Base-by-base conservation (phyloP, 305 asterid species). In the Caryopteris hybrid region DNA sequence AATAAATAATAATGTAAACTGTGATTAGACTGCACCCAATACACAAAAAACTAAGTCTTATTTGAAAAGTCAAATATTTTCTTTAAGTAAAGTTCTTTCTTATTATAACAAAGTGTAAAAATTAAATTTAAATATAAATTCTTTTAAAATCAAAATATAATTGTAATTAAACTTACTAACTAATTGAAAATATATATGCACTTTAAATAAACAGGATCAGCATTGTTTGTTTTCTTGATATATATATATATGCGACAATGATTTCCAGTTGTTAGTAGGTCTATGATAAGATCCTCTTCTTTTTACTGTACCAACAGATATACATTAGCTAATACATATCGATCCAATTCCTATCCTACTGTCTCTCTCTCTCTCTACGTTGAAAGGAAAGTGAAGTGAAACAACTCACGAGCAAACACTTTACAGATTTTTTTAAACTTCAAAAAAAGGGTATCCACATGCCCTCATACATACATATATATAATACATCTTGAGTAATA, bases 361-460 rank as follows among this genome's bases (percentile, higher is more conserved):
- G 43, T 46, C 72, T 65, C 52, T 57, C 58, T 38, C 69, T 39
- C 61, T 59, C 77, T 38, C 36, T 8, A 2, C n/a, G 18, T 36
- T 51, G 27, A 46, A 51, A 38, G 50, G 22, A 43, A 60, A 47
- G 43, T 61, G 53, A 36, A 58, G 55, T 57, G 46, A 53, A 74
- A 75, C 74, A 66, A 82, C 77, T 85, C 61, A 55, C 61, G 61
- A 29, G 61, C 42, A 7, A 29, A 55, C 42, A 55, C 61, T 14
- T 78, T 76, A 70, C 70, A 82, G 74, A 76, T 72, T 78, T 82
- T 71, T 83, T 76, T 12, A 60, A 72, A 79, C 70, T 83, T 82
- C 79, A 78, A 83, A 86, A 77, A 84, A 86, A 80, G 75, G 78
- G 22, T 83, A 64, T 85, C 97, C 97, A 90, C 97, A 86, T 75